Base-by-base conservation (phyloP, 371 early-diverging fungal species). In the Enterocytospora artemiae region DNA sequence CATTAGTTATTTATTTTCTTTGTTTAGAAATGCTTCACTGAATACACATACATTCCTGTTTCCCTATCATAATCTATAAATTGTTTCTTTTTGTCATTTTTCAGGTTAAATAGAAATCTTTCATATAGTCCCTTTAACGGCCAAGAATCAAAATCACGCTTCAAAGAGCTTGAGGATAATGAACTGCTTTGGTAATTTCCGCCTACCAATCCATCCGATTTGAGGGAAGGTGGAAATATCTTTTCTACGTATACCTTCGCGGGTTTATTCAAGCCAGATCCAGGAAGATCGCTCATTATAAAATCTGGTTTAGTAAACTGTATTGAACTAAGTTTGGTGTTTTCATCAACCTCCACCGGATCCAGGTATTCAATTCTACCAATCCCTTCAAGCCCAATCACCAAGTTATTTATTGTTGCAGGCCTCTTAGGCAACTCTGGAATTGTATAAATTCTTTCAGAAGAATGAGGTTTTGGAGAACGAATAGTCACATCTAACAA, bases 51-150 rank as follows among this genome's bases (percentile, higher is more conserved):
- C 20, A 59, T 33, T 12, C 69, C 70, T 18, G 25, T 67, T 18
- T 69, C 66, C 37, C 33, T 41, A 37, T 73, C 67, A 48, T 73
- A 73, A 30, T 69, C 73, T 27, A 69, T 63, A 65, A 63, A 73
- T 43, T 63, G 54, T 54, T 59, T 73, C 2, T 24, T 33, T 0
- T 32, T 41, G 58, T 69, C 65, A 25, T 44, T 69, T 49, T 73
- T 73, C 18, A 73, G 57, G 9, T 41, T 55, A 59, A 65, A 73
- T 27, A 73, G 36, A 55, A 65, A 69, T 44, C 66, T 63, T 44
- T 73, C 73, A 44, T 66, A 60, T 9, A 67, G 48, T 28, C 60
- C 69, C 63, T 59, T 69, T 24, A 37, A 3, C 16, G 61, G 61
- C 50, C 57, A 68, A 25, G 33, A 36, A 1, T 56, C 56, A n/a